Conservation (phyloP, 2,329 filamentous ascomycete species). For the Colletotrichum incanum region DNA sequence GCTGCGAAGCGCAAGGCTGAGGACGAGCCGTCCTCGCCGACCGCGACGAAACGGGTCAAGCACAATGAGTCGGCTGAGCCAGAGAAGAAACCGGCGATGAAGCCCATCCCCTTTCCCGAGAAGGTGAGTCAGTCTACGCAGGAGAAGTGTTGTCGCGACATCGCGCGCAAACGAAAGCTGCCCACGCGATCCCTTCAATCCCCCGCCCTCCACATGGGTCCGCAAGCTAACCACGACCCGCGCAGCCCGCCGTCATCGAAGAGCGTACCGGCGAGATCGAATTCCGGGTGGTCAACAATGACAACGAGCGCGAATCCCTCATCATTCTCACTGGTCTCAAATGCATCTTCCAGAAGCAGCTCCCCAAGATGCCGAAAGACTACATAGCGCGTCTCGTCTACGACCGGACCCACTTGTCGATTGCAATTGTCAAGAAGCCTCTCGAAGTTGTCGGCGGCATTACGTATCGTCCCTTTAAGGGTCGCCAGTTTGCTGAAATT, state of each 20-base stretch:
- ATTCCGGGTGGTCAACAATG: constrained; percentile 98
- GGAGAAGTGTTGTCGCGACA: not conserved
- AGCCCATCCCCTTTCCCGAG: constrained; percentile 88
- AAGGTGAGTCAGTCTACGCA: constrained; percentile 70
- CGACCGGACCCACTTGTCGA: constrained; percentile 94
- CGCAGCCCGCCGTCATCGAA: constrained; percentile 88
- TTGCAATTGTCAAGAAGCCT: constrained; percentile 97
- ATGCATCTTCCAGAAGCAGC: constrained; percentile 97
- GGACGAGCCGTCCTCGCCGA: constrained; percentile 74
- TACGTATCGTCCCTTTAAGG: constrained; percentile 94
- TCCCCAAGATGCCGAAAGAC: constrained; percentile 99
- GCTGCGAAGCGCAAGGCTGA: constrained; percentile 80
- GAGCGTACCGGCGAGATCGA: constrained; percentile 96
- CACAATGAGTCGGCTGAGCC: constrained; percentile 60
- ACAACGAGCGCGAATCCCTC: constrained; percentile 87
- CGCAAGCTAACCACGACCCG: constrained; percentile 42
- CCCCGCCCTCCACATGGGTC: not conserved
- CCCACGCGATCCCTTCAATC: not conserved
- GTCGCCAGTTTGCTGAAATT: constrained; percentile 95
- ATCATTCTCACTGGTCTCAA: constrained; percentile 97
- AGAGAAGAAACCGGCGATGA: constrained; percentile 68
- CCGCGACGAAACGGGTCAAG: constrained; percentile 77
- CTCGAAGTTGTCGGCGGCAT: constrained; percentile 97
- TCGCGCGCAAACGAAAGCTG: not conserved
- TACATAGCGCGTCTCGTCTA: constrained; percentile 98